These are phyloP conservation scores for Syzygium aromaticum DNA, from an alignment of 345 rosid species.

Conservation along the genomic window DNA sequence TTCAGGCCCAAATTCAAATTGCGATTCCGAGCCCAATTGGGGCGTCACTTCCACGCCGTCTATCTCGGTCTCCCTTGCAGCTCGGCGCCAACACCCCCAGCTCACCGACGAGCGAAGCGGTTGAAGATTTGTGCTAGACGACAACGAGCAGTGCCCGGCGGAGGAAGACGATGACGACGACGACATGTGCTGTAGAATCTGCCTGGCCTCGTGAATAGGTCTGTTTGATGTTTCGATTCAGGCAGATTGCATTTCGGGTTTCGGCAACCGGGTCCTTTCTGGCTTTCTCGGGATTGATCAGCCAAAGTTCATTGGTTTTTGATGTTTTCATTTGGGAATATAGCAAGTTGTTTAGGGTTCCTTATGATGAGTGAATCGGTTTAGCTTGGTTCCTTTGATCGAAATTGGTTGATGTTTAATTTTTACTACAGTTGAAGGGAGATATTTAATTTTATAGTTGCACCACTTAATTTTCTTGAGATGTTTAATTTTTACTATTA, in stretches of 20 bases:
- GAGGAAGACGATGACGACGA: not conserved
- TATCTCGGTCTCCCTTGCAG: fast-evolving
- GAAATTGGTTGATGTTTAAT: no score
- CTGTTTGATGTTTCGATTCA: no score
- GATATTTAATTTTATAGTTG: not conserved
- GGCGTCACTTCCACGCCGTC: not conserved
- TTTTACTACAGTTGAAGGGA: no score
- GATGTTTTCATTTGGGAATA: no score
- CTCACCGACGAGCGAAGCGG: not conserved
- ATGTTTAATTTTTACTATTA: not conserved
- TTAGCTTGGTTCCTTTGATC: no score
- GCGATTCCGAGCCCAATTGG: not conserved
- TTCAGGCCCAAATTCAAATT: not conserved
- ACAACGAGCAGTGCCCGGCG: not conserved
- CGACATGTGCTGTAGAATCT: not conserved
- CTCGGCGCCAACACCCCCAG: fast-evolving
- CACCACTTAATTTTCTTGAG: not conserved
- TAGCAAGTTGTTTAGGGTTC: no score
- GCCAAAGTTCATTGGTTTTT: no score
- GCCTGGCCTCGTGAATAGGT: not conserved
- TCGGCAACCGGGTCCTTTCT: no score
- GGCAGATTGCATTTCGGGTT: no score
- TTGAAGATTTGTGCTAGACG: fast-evolving
- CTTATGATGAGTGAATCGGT: no score
- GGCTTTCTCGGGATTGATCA: no score